Base-by-base conservation (phyloP, 225 moss, liverwort and hornwort species). In the Takakia lepidozioides region DNA sequence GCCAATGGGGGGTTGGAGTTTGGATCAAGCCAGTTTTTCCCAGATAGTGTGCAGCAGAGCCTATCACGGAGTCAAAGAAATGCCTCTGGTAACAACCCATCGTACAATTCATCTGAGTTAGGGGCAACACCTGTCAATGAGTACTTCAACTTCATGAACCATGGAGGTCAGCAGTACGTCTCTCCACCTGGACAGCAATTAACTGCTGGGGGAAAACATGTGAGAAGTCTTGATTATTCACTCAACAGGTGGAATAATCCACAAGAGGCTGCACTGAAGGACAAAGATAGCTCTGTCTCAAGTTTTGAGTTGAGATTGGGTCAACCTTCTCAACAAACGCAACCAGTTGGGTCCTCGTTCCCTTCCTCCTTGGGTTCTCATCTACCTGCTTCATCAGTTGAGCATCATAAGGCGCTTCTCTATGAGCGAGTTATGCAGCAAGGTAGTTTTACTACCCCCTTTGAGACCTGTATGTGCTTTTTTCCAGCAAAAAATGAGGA, bases 271-370 rank as follows among this genome's bases (percentile, higher is more conserved):
- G 49, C 51, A 29, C 60, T 69, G 55, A 71, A 66, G 54, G 86
- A 86, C 63, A 79, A 64, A 52, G 88, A 88, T 38, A 79, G 54
- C 27, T 79, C 75, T 2, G 32, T 61, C 54, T 93, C 88, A 19
- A 80, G 66, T 68, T 85, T 93, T 58, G 93, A 93, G 66, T 71
- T 93, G 53, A 81, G 86, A 54, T 63, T 93, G 65, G 93, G 93
- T 49, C 93, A 93, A 63, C 93, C 93, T 28, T 93, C 93, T 38
- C 88, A 93, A 65, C 93, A 84, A 68, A 43, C 83, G 34, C 83
- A 84, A 57, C 59, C 78, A 37, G 55, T 59, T 35, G 83, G 81
- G 35, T 43, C 67, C 52, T 72, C 86, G 16, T 71, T 84, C 43
- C 60, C 81, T 53, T 65, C 78, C 42, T 30, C 61, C 22, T 29